These are phyloP conservation scores for Hypoxylon sp. DNA, from an alignment of 2,329 filamentous ascomycete genomes.

Conservation along the genomic window DNA sequence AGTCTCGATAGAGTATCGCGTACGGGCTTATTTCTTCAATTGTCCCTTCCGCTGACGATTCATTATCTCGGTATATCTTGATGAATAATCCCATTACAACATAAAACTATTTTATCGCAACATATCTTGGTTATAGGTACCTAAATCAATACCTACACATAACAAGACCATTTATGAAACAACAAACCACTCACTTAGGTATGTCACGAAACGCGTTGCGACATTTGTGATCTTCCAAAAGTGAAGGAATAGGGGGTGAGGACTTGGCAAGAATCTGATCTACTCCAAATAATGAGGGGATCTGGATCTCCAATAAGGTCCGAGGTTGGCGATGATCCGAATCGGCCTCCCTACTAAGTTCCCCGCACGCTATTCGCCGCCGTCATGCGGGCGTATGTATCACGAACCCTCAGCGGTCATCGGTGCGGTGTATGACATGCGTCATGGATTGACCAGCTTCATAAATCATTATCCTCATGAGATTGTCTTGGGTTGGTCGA, in stretches of 20 bases:
- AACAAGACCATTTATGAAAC: conserved; percentile 7
- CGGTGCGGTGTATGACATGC: neutral
- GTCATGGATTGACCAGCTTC: conserved; percentile 4
- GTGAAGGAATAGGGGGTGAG: neutral
- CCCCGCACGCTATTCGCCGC: conserved; percentile 42
- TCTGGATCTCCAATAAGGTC: conserved; percentile 32
- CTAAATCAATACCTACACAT: neutral
- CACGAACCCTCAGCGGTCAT: conserved; percentile 2
- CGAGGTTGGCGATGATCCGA: conserved; percentile 33
- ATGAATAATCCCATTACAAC: conserved; percentile 24
- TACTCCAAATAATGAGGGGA: conserved; percentile 31
- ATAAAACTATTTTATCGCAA: conserved; percentile 9
- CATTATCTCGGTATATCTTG: conserved; percentile 31
- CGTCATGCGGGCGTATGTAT: conserved; percentile 8
- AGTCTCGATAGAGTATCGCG: conserved; percentile 37
- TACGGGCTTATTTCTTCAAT: conserved; percentile 20
- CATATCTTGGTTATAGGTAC: conserved; percentile 4
- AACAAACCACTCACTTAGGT: neutral
- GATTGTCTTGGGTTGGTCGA: conserved; percentile 6
- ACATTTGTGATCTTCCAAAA: conserved; percentile 4
- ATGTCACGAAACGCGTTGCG: neutral
- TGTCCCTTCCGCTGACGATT: conserved; percentile 20
- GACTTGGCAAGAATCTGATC: neutral
- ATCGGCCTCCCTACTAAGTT: conserved; percentile 29
- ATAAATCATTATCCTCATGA: neutral